phyloP scores from a whole-genome alignment of 345 rosid species.

The Raphanus raphanistrum region DNA sequence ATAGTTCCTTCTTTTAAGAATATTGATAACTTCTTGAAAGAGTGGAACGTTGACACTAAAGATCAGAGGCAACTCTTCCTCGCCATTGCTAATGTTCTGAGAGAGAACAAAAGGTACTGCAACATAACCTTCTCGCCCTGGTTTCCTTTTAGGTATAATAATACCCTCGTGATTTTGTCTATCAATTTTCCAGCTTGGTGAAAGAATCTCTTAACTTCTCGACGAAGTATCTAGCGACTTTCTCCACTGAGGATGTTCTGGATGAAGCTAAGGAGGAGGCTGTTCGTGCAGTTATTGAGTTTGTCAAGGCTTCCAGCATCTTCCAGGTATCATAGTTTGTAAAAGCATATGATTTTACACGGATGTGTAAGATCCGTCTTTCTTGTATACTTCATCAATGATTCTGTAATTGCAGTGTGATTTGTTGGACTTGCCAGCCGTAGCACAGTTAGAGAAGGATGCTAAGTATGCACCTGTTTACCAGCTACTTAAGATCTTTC shows the following conservation, averaged over 20 bases:
- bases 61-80: slow-evolving; percentile 88
- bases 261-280: slow-evolving; percentile 93
- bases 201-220: slow-evolving; percentile 75
- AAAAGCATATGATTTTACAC: not conserved
- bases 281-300: slow-evolving; percentile 66
- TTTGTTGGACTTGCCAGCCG: slow-evolving; percentile 86
- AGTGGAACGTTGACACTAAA: slow-evolving; percentile 78
- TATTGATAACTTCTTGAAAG: slow-evolving; percentile 87
- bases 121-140: not conserved
- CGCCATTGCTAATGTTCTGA: slow-evolving; percentile 61
- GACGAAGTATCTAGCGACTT: slow-evolving; percentile 82
- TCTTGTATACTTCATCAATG: not conserved
- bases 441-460: slow-evolving; percentile 81
- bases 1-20: slow-evolving; percentile 71
- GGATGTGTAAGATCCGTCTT: not conserved
- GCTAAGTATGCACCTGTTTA: slow-evolving; percentile 63
- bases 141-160: not conserved
- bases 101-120: slow-evolving; percentile 75
- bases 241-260: slow-evolving; percentile 72
- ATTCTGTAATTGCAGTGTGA: slow-evolving; percentile 67
- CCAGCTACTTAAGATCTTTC: slow-evolving; percentile 82
- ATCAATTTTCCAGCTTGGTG: slow-evolving; percentile 52
- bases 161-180: slow-evolving; percentile 13
- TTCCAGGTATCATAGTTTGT: slow-evolving; percentile 61
- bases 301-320: slow-evolving; percentile 84